A percentile compares a stretch with the other conserved stretches of the same genome.
phyloP scores from a whole-genome alignment of 108 stramenopile species.

The Bacterosira constricta region DNA sequence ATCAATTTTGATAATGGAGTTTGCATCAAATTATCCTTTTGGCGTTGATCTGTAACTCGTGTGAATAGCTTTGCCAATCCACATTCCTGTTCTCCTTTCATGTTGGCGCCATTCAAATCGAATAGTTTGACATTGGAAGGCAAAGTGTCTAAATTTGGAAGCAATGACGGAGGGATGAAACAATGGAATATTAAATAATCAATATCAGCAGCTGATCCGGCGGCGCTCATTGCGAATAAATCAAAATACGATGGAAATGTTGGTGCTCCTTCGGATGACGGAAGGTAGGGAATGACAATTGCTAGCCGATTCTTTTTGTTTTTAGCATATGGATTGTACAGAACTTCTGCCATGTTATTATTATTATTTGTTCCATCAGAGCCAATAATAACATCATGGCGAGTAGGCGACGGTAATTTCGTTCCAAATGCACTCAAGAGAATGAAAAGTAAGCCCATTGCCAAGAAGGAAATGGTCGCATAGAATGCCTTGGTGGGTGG shows the following conservation, averaged over 20 bases:
- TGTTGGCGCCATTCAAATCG: constrained; percentile 51
- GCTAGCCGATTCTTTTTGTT: constrained; percentile 60
- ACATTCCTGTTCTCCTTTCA: constrained; percentile 12
- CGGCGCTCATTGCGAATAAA: constrained; percentile 80
- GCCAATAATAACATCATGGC: neutral
- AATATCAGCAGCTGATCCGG: constrained; percentile 61
- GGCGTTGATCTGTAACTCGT: constrained; percentile 56
- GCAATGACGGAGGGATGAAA: constrained; percentile 56
- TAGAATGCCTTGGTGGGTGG: constrained; percentile 7
- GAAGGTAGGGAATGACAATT: constrained; percentile 77
- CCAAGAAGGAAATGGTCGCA: constrained; percentile 4
- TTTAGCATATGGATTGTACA: neutral
- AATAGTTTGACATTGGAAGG: constrained; percentile 77
- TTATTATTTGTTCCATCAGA: neutral
- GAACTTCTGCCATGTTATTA: neutral
- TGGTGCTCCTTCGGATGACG: constrained; percentile 45
- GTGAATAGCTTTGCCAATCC: constrained; percentile 50
- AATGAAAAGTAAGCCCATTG: neutral
- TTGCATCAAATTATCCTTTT: constrained; percentile 33
- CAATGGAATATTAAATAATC: constrained; percentile 89
- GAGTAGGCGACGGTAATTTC: neutral
- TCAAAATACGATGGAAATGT: constrained; percentile 83
- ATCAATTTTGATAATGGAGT: constrained; percentile 49
- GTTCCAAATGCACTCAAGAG: constrained; percentile 2
- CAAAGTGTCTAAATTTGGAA: constrained; percentile 11